phyloP scores from a whole-genome alignment of 441 rosid genomes.

The Corymbia citriodora region DNA sequence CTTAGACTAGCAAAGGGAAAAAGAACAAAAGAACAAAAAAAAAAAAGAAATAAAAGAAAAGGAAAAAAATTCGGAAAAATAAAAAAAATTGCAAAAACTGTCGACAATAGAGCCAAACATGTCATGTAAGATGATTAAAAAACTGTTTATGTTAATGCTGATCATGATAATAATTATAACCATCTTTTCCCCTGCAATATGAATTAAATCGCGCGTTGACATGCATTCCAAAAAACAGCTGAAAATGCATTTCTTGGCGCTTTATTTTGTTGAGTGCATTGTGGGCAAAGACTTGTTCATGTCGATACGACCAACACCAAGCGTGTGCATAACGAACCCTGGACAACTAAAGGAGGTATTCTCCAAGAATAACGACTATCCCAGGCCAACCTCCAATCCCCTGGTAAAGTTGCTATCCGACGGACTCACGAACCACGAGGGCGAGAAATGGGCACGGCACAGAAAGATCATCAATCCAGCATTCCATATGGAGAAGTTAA shows the following conservation, averaged over 20 bases:
- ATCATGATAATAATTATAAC: neutral
- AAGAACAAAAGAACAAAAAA: too few relatives aligned
- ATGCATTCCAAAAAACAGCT: neutral
- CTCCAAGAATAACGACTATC: neutral
- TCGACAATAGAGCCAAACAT: too few relatives aligned
- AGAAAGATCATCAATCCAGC: conserved; percentile 2
- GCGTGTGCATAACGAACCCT: neutral
- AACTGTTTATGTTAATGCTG: too few relatives aligned
- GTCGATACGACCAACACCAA: neutral
- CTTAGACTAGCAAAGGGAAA: too few relatives aligned
- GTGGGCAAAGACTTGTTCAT: neutral
- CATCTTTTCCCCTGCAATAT: neutral
- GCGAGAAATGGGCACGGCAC: neutral
- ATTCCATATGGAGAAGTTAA: neutral
- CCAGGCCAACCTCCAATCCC: neutral
- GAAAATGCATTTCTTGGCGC: neutral
- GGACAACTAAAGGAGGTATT: neutral
- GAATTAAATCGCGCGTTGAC: neutral
- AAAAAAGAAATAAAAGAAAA: too few relatives aligned
- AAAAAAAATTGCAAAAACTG: too few relatives aligned
- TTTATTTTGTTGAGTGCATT: neutral
- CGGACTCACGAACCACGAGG: neutral
- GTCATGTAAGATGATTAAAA: too few relatives aligned
- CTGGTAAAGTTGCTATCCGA: neutral
- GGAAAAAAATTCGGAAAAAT: too few relatives aligned